Evolutionary conservation across 768 basidiomycete genomes (phyloP), one percentile per base, ranked within the genome.

Genomic region (Psilocybe azurescens): DNA sequence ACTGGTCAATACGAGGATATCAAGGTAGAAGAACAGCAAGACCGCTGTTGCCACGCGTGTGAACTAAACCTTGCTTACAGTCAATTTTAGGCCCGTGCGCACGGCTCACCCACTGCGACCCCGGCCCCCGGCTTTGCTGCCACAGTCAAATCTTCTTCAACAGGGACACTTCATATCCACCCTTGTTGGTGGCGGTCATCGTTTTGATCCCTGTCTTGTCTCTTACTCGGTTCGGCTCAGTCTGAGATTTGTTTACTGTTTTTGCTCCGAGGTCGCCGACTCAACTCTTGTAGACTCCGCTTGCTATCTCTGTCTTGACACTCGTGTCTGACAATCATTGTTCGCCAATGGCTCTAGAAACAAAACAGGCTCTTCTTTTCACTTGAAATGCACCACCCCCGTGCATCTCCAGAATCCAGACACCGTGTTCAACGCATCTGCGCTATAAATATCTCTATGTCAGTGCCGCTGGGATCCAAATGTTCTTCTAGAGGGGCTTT

Each of bases 41-140:
- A 41, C 52, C 48, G 57, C 61, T 60, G 59, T 53, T 60, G 63
- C 63, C 60, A 67, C 60, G 60, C 71, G 71, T 72, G 71, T 69
- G 71, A 72, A 70, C 53, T 32, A 61, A 51, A 30, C 48, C 50
- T 52, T 56, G 49, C 60, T 46, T 62, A 63, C 63, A 56, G 58
- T 56, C 63, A 59, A 53, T 58, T 48, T 65, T 62, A 64, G 69
- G 65, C 59, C 60, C 49, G 62, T 66, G 68, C 68, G 67, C 69
- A 69, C 67, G 66, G 64, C 61, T 66, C 68, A 59, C 46, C 60
- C n/a, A 10, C 50, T 29, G 24, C 16, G 24, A 13, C 50, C 28
- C 6, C 47, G 48, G 46, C 30, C 56, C 9, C 33, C n/a, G 33
- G 33, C 33, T 33, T n/a, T n/a, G n/a, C n/a, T n/a, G n/a, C n/a